Evolutionary conservation across 129 eudicot species (phyloP), one percentile per base, ranked within the genome.

Genomic region (Gnaphalium uliginosum): DNA sequence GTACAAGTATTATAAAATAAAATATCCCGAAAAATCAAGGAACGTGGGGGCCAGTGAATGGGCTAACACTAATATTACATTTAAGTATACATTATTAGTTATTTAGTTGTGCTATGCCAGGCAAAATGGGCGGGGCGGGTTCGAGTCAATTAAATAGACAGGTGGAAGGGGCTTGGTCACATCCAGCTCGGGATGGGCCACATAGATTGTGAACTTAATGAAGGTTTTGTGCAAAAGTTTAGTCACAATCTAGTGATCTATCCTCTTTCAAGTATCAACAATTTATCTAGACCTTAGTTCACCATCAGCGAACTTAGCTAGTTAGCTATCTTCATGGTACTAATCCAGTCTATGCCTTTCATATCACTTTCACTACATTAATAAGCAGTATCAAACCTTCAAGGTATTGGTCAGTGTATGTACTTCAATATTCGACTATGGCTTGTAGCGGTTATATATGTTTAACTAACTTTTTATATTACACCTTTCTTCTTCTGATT

Each of bases 361-460:
- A 69, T 43, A 48, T 35, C 62, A 18, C 58, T 68, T 35, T 25
- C 62, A 48, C 63, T 70, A 62, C 46, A 69, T 17, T 69, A 7
- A 70, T 26, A 15, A 18, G 26, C 50, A 69, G 18, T 9, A 71
- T 53, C 65, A 21, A 71, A 71, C 4, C 64, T 39, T 56, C 0
- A 58, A 9, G 57, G 64, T 14, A 6, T 22, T 58, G 14, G 64
- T 22, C 22, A 58, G 13, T 58, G 13, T 58, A 58, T 8, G 17
- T 9, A 10, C 46, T 39, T 39, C 2, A 1, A 46, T 46, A 46
- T 14, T 13, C n/a, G 53, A 13, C 5, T 26, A 8, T 15, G 30
- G 66, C 33, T 60, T 9, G 30, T 60, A 11, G 66, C 18, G 7
- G 11, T 9, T 61, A 61, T 7, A 10, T 25, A 61, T 24, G 25